Evolutionary conservation across 768 basidiomycete species (phyloP), one percentile per base, ranked within the genome.

Genomic region (Lactarius vividus): DNA sequence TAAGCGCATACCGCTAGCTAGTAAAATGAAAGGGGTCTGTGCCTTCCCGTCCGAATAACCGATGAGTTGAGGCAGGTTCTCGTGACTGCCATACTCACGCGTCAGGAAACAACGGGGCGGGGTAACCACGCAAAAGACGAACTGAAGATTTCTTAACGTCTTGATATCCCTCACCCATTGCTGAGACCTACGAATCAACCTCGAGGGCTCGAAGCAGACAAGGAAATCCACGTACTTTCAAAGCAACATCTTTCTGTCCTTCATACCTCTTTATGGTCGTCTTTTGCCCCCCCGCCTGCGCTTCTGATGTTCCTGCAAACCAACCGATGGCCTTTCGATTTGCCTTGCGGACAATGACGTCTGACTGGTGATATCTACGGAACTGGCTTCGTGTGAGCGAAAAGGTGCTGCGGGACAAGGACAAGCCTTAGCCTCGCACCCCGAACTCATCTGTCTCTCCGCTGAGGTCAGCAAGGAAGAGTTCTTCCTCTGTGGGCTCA

Each of bases 1-100:
- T 11, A 29, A 11, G 18, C 15, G 20, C 67, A 18, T 61, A 82
- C 84, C 81, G 59, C 81, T 81, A 1, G 83, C 81, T 26, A 85
- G 71, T n/a, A 84, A 66, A 59, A 85, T 81, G 66, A 84, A 84
- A 0, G 82, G 83, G 0, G 80, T 82, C 2, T 78, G 78, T 0
- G 79, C 73, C 40, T 79, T 75, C 18, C 79, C 79, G 16, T 78
- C 73, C 0, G 83, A 84, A 68, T 81, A 81, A 1, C 84, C 83
- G 8, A 82, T 66, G 77, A 85, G 79, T 70, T 84, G 83, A 0
- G 84, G 83, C 28, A 85, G 72, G 68, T 82, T 84, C 20, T 83
- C 81, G 63, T 84, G 83, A 66, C 83, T 83, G 9, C 11, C 49
- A 53, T 28, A 57, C 40, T 26, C 23, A 44, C 54, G 29, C 37